Evolutionary conservation across 2,329 filamentous ascomycete species (phyloP), one percentile per base, ranked within the genome.

Genomic region (Dothidotthia symphoricarpi): DNA sequence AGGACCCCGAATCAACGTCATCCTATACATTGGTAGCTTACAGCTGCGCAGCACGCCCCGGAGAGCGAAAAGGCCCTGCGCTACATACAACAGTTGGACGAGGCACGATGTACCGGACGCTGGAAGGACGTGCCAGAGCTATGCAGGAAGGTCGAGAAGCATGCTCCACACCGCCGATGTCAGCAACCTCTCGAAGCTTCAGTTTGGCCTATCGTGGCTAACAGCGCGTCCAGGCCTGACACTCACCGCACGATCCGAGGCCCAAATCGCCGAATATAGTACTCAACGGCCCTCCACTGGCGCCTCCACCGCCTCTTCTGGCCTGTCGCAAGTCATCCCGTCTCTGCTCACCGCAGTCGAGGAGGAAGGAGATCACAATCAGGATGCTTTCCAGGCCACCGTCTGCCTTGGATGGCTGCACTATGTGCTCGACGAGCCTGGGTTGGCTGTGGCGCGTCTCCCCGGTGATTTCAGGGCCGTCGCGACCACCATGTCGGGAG

Each of bases 61-160:
- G 75, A 78, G 64, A 75, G 81, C 69, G 75, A 78, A 51, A 98
- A 98, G 74, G 90, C 83, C 47, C 78, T 78, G 54, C 81, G 83
- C 64, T 97, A 97, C 69, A 78, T 95, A 53, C 77, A 80, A 63
- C 81, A 82, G 68, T 80, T 98, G 61, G 88, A 97, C 66, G 78
- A 83, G 54, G 89, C 88, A 51, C 85, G 93, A 60, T 95, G 88
- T 68, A 83, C 91, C 59, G 89, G 86, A 35, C 83, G 83, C 66
- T 98, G 93, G 93, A 76, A 82, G 52, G 81, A 86, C 19, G 78
- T 97, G 19, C 87, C 88, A 16, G 91, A 97, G 71, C 78, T 95
- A 48, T 83, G 93, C 57, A 82, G 91, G 65, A 98, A 98, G 70
- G 79, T 97, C 59, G 86, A 85, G 61, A 97, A 98, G 69, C 91